Conservation (phyloP, 108 stramenopile genomes). For the Licmophora abbreviata region DNA sequence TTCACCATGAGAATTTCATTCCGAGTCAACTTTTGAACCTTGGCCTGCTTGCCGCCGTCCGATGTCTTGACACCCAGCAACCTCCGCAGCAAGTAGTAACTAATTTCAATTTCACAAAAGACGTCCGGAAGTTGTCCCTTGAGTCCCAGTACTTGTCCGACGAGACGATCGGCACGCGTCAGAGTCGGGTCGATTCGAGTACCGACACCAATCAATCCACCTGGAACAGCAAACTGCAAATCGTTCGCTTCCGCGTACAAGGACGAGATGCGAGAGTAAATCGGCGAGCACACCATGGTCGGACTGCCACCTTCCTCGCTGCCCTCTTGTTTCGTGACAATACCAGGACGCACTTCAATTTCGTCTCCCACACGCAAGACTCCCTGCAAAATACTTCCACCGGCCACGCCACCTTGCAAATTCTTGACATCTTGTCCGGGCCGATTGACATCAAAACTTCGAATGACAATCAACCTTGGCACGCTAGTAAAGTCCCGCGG, state of each 20-base stretch:
- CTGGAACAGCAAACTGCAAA: constrained; percentile 97
- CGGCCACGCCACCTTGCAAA: constrained; percentile 98
- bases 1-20: constrained; percentile 99
- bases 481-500: constrained; percentile 88
- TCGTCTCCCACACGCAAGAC: constrained; percentile 96
- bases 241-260: constrained; percentile 96
- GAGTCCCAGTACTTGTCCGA: constrained; percentile 97
- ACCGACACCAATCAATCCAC: constrained; percentile 99
- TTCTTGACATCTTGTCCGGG: constrained; percentile 96
- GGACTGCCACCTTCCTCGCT: constrained; percentile 68
- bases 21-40: constrained; percentile 95
- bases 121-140: constrained; percentile 95
- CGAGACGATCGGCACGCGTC: constrained; percentile 97
- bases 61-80: constrained; percentile 97
- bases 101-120: constrained; percentile 97
- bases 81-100: constrained; percentile 93
- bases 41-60: constrained; percentile 98
- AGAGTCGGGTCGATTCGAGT: constrained; percentile 98
- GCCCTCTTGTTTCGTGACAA: constrained; percentile 93
- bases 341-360: constrained; percentile 99
- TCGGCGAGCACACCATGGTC: constrained; percentile 88
- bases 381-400: constrained; percentile 97
- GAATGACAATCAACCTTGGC: constrained; percentile 97
- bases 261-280: constrained; percentile 82
- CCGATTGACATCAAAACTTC: constrained; percentile 99